These are phyloP conservation scores for Pseudogymnoascus sp. DNA, from an alignment of 2,329 filamentous ascomycete genomes.

Conservation along the genomic window DNA sequence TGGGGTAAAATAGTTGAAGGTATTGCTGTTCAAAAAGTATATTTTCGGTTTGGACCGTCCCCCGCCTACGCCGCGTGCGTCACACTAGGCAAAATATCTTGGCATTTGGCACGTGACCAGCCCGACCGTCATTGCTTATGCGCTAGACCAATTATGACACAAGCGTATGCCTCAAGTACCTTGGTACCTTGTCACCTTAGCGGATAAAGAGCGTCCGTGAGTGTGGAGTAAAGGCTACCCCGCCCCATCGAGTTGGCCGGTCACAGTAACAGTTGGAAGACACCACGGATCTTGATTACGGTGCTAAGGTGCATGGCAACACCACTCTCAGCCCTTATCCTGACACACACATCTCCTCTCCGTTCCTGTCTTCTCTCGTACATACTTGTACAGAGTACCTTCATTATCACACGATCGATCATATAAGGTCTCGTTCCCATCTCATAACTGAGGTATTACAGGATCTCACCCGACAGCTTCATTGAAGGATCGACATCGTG, in stretches of 20 bases:
- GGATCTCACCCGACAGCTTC: neutral
- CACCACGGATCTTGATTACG: neutral
- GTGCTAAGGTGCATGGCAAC: neutral
- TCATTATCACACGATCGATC: neutral
- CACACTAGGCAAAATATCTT: neutral
- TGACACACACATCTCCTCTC: neutral
- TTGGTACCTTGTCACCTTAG: constrained; percentile 7
- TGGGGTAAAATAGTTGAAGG: neutral
- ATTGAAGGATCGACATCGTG: constrained; percentile 1
- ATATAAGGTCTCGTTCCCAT: neutral
- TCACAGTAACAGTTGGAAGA: neutral
- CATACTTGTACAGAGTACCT: constrained; percentile 7
- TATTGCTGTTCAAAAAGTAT: neutral
- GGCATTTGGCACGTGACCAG: neutral
- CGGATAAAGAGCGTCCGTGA: neutral
- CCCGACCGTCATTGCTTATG: neutral
- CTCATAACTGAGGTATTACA: neutral
- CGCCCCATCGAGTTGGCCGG: neutral
- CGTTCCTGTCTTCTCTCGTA: constrained; percentile 3
- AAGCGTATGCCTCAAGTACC: neutral
- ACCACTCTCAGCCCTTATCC: neutral
- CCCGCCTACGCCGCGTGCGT: constrained; percentile 4
- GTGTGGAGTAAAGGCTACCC: neutral
- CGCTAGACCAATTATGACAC: neutral
- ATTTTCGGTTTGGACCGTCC: neutral